These are phyloP conservation scores for Colletotrichum sp. DNA, from an alignment of 2,329 filamentous ascomycete genomes.

Conservation along the genomic window DNA sequence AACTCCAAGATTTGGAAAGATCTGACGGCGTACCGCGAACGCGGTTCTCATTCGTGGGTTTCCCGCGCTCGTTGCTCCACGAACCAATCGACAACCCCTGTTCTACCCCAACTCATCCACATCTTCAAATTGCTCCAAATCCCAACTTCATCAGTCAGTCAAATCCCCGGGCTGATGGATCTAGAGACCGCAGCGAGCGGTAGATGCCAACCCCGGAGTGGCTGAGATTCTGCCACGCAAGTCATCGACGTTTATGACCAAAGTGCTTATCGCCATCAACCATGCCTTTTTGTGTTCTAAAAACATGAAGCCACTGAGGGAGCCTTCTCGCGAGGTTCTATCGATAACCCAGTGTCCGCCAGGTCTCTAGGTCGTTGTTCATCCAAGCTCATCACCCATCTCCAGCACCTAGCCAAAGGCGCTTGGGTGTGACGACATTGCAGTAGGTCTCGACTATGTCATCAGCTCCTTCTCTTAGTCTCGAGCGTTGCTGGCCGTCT, in stretches of 20 bases:
- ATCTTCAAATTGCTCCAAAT: not conserved
- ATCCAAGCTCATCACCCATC: not conserved
- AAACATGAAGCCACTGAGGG: not conserved
- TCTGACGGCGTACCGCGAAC: not conserved
- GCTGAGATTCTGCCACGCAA: not conserved
- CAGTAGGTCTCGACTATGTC: not conserved
- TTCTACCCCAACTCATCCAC: constrained; percentile 20
- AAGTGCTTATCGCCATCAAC: not conserved
- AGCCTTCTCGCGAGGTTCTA: not conserved
- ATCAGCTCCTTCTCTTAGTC: not conserved
- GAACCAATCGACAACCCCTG: constrained; percentile 14
- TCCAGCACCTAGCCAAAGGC: not conserved
- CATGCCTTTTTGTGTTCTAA: not conserved
- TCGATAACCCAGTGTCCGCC: not conserved
- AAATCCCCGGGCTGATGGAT: not conserved
- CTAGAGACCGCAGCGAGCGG: not conserved
- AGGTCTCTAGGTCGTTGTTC: not conserved
- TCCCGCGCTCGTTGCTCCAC: not conserved
- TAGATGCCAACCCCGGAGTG: not conserved
- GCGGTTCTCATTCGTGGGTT: constrained; percentile 15
- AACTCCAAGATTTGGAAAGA: constrained; percentile 20
- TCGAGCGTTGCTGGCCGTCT: not conserved
- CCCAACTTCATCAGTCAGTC: not conserved
- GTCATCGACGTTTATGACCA: not conserved
- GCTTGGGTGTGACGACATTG: not conserved